Conservation (phyloP, 371 early-diverging fungal species). For the Circinella umbellata region DNA sequence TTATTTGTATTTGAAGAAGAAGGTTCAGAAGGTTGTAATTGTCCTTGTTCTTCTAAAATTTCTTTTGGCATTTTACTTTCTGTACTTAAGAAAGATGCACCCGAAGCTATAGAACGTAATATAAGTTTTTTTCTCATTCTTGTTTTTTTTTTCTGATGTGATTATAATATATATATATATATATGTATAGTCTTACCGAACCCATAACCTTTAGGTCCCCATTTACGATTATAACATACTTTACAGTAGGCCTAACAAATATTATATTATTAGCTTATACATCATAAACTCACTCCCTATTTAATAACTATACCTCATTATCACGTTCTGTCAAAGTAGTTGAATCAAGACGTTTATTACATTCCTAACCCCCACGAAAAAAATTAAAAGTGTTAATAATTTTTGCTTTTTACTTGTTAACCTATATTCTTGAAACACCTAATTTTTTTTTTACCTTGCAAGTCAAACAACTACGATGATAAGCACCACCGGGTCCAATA, state of each 20-base stretch:
- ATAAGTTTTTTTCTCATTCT: no score
- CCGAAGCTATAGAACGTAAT: constrained; percentile 34
- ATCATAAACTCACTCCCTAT: no score
- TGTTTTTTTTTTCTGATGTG: no score
- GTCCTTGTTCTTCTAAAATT: constrained; percentile 34
- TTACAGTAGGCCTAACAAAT: constrained; percentile 48
- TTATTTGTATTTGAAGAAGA: constrained; percentile 1
- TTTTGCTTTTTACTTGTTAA: no score
- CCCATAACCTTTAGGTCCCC: constrained; percentile 61
- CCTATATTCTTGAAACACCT: no score
- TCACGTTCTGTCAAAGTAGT: constrained; percentile 47
- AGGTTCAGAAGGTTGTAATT: constrained; percentile 13
- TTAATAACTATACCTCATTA: constrained; percentile 30
- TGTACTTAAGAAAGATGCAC: constrained; percentile 53
- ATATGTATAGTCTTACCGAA: constrained; percentile 33
- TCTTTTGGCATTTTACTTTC: constrained; percentile 52
- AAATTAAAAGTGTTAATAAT: no score
- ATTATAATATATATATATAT: no score
- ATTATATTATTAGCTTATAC: no score
- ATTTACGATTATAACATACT: constrained; percentile 50
- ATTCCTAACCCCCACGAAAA: constrained; percentile 32
- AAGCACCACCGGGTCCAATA: constrained; percentile 50
- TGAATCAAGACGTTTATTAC: constrained; percentile 55
- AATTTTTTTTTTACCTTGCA: constrained; percentile 49
- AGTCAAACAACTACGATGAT: constrained; percentile 46